Evolutionary conservation across 306 rosid species (phyloP), one percentile per base, ranked within the genome.

Genomic region (Gillenia trifoliata): DNA sequence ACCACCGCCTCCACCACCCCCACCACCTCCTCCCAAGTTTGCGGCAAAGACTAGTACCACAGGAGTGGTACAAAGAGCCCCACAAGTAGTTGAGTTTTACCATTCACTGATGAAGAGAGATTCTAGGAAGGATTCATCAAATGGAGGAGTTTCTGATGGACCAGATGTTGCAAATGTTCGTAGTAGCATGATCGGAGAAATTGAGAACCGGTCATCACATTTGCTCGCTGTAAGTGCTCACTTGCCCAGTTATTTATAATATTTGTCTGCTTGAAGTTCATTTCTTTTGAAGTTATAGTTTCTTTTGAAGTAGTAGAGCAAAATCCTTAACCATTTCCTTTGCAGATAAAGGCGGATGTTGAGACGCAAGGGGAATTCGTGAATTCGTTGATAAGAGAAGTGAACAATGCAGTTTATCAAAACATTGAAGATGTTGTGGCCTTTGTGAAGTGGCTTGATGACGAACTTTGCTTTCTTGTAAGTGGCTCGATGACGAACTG

Each of bases 351-450:
- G 82, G 99, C 95, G 62, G 99, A 94, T 72, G 87, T 94, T 63
- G 97, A 94, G 73, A 94, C 99, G 40, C 99, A 94, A 61, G 99
- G 97, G 57, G 99, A 94, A 81, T 94, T 94, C 78, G 99, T 94
- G 16, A 94, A 94, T 71, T 94, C 96, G 30, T 75, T 94, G 81
- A 94, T 94, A 59, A 85, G 85, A 79, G 99, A 94, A 87, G 99
- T 94, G 79, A 94, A 94, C 64, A 75, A 79, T 68, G 99, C 99
- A 49, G 95, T 79, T 73, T 94, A 86, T 84, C 90, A 85, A 80
- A 86, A 85, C 84, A 88, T 94, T 57, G 95, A 92, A 79, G 99
- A 92, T 64, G 92, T 94, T 15, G 96, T 94, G 77, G 99, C 90
- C 47, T 94, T 94, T 75, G 99, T 94, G 75, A 91, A 90, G 87